phyloP scores from a whole-genome alignment of 2,329 filamentous ascomycete species.

The Fusarium subtropicale region DNA sequence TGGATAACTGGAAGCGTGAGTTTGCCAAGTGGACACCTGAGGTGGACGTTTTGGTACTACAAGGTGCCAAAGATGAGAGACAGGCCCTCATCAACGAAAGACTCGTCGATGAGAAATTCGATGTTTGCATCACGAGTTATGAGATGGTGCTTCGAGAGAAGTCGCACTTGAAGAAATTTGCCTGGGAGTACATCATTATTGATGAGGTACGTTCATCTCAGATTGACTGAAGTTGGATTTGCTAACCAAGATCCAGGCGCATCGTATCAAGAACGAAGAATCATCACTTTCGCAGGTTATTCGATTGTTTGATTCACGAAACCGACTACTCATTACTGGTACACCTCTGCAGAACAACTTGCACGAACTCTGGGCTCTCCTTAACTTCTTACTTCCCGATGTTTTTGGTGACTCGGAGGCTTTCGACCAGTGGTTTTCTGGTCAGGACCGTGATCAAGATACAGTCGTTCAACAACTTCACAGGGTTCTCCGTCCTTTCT shows the following conservation, averaged over 20 bases:
- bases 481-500: conserved; percentile 89
- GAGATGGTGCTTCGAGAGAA: conserved; percentile 99
- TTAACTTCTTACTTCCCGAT: conserved; percentile 98
- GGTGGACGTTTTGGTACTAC: conserved; percentile 91
- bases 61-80: conserved; percentile 95
- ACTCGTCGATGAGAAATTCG: conserved; percentile 93
- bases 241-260: conserved; percentile 62
- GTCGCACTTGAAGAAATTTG: conserved; percentile 93
- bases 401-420: conserved; percentile 97
- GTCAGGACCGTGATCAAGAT: conserved; percentile 90
- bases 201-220: conserved; percentile 70
- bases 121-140: conserved; percentile 98
- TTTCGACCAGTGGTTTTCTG: conserved; percentile 98
- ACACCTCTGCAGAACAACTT: conserved; percentile 98
- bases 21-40: conserved; percentile 96
- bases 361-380: conserved; percentile 95
- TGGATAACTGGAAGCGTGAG: conserved; percentile 98
- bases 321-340: conserved; percentile 93
- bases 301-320: conserved; percentile 93
- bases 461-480: conserved; percentile 96
- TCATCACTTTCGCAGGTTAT: conserved; percentile 97
- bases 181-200: conserved; percentile 99
- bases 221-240: not conserved
- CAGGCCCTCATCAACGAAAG: conserved; percentile 88
- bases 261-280: conserved; percentile 99